Percentiles rank a stretch among this genome's conserved stretches.
Conservation (phyloP, 352 stramenopile species). For the Stramenopiles sp. region DNA sequence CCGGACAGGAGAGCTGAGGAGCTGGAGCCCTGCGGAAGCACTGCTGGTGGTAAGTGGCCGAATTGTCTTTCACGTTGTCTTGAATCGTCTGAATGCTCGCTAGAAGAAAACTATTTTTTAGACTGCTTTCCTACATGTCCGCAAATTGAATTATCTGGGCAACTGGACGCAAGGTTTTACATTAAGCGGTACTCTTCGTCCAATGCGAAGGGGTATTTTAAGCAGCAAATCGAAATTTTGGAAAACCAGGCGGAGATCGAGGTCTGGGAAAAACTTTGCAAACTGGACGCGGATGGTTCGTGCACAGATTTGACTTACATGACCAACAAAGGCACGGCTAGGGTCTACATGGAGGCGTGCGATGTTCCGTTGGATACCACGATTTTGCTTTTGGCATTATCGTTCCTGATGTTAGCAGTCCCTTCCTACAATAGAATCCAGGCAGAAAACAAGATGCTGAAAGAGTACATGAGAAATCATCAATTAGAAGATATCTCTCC, state of each 20-base stretch:
- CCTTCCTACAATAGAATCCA: background rate
- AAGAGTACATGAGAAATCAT: background rate
- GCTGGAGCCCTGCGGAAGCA: background rate
- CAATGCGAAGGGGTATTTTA: background rate
- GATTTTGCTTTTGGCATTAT: background rate
- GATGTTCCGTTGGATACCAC: background rate
- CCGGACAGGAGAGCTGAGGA: background rate
- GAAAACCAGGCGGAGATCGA: background rate
- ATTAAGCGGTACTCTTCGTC: background rate
- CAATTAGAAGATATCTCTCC: background rate
- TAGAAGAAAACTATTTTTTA: background rate
- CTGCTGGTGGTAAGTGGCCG: background rate
- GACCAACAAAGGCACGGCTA: background rate
- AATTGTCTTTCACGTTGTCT: background rate
- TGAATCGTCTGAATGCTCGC: background rate
- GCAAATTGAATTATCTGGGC: background rate
- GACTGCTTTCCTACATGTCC: background rate
- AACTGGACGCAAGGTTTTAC: background rate
- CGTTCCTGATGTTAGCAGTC: background rate
- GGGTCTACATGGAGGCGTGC: background rate
- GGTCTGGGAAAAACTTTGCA: background rate
- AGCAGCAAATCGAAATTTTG: background rate
- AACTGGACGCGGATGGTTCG: background rate
- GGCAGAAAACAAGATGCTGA: background rate
- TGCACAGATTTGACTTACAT: background rate